These are phyloP conservation scores for Penstemon eatonii DNA, from an alignment of 257 asterid species.

Conservation along the genomic window DNA sequence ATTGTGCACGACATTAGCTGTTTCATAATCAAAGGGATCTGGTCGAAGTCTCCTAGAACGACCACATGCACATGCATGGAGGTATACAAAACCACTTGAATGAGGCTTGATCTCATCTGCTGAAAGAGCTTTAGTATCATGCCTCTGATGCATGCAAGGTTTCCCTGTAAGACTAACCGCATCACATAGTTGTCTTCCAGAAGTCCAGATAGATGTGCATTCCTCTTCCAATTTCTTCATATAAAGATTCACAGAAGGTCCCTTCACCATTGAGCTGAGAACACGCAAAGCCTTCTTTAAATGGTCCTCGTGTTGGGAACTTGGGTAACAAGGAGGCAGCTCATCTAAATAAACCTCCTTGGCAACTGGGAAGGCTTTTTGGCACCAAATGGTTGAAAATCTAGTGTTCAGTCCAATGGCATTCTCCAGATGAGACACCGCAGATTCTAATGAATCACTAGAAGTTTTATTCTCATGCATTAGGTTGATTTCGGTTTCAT, in stretches of 20 bases:
- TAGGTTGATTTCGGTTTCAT: conserved; percentile 36
- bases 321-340: conserved; percentile 83
- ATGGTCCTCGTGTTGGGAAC: conserved; percentile 75
- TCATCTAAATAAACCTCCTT: conserved; percentile 70
- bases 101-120: conserved; percentile 51
- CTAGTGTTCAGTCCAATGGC: conserved; percentile 58
- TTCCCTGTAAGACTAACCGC: conserved; percentile 94
- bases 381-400: conserved; percentile 84
- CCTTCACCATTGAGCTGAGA: conserved; percentile 77
- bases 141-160: conserved; percentile 89
- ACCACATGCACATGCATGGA: conserved; percentile 99
- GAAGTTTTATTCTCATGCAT: conserved; percentile 36
- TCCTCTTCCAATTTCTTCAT: conserved; percentile 67
- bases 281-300: conserved; percentile 60
- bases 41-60: conserved; percentile 81
- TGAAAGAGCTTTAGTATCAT: conserved; percentile 40
- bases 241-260: conserved; percentile 68
- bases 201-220: conserved; percentile 79
- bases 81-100: conserved; percentile 89
- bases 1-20: conserved; percentile 62
- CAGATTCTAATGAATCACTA: conserved; percentile 50
- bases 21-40: conserved; percentile 88
- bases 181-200: conserved; percentile 92
- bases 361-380: conserved; percentile 81
- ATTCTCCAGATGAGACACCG: conserved; percentile 54